Percentiles rank a stretch among this genome's conserved stretches.
Evolutionary conservation across 345 rosid genomes (phyloP).

Genomic region (Bruguiera sexangula): DNA sequence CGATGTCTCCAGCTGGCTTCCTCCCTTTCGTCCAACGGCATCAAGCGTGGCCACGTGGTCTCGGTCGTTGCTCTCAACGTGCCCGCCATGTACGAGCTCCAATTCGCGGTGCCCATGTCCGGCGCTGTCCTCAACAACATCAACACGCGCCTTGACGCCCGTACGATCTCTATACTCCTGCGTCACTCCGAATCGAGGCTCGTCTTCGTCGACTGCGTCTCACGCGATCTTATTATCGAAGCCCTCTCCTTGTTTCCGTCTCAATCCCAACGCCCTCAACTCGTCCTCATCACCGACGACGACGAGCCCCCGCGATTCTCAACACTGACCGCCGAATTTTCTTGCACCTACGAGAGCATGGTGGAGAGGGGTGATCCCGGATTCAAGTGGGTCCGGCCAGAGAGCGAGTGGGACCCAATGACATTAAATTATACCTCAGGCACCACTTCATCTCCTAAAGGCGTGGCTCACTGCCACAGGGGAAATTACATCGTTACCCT

Average conservation of each 20-base stretch:
- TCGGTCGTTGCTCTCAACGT: slow-evolving; percentile 21
- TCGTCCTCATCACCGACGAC: slow-evolving; percentile 17
- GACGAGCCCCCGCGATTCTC: neutral
- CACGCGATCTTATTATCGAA: slow-evolving; percentile 1
- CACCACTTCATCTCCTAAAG: slow-evolving; percentile 27
- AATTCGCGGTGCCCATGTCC: slow-evolving; percentile 25
- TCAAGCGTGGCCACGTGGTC: slow-evolving; percentile 16
- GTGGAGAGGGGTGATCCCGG: slow-evolving; percentile 10
- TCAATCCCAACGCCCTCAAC: neutral
- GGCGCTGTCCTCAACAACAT: slow-evolving; percentile 25
- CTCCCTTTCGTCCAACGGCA: slow-evolving; percentile 15
- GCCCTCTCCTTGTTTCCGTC: slow-evolving; percentile 14
- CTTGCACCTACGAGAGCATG: slow-evolving; percentile 15
- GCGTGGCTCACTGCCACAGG: slow-evolving; percentile 15
- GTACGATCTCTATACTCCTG: slow-evolving; percentile 21
- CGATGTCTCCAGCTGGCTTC: slow-evolving; percentile 27
- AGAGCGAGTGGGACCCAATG: slow-evolving; percentile 21
- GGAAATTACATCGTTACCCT: slow-evolving; percentile 13
- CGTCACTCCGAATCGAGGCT: slow-evolving; percentile 22
- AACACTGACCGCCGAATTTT: slow-evolving; percentile 1
- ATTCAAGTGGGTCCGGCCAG: slow-evolving; percentile 18
- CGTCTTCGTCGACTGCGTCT: slow-evolving; percentile 19
- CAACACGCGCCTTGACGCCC: slow-evolving; percentile 26
- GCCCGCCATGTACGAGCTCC: slow-evolving; percentile 28
- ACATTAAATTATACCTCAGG: slow-evolving; percentile 20